Percentiles rank a stretch among this genome's conserved stretches.
phyloP scores from a whole-genome alignment of 2,329 filamentous ascomycete genomes.

The Capronia americana region DNA sequence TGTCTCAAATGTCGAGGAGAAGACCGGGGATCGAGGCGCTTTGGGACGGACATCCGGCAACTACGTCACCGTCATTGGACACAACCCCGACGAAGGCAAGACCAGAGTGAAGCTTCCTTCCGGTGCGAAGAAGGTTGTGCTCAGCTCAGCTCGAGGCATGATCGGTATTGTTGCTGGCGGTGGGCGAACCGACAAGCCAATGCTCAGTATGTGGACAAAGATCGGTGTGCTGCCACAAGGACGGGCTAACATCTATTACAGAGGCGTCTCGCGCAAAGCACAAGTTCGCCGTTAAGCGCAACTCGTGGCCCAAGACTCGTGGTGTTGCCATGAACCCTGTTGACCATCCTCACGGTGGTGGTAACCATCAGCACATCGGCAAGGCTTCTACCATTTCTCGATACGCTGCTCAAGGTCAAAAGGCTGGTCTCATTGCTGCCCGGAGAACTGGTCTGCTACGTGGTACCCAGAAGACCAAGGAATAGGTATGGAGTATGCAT shows the following conservation, averaged over 20 bases:
- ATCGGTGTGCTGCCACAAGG: conserved; percentile 9
- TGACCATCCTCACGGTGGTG: conserved; percentile 98
- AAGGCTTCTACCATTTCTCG: conserved; percentile 99
- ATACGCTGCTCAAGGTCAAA: conserved; percentile 98
- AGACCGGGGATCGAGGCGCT: conserved; percentile 93
- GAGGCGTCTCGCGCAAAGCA: conserved; percentile 99
- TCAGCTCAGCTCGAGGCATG: conserved; percentile 93
- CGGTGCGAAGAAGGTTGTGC: conserved; percentile 98
- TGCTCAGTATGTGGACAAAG: conserved; percentile 71
- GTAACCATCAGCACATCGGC: conserved; percentile 99
- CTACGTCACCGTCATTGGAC: conserved; percentile 97
- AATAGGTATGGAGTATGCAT: conserved; percentile 62
- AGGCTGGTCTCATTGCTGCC: conserved; percentile 99
- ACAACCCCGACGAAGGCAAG: conserved; percentile 99
- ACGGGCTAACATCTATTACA: conserved; percentile 58
- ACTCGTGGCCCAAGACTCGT: conserved; percentile 99
- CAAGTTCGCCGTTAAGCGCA: conserved; percentile 99
- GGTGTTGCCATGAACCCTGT: conserved; percentile 99
- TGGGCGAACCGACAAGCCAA: conserved; percentile 99
- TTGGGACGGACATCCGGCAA: conserved; percentile 98
- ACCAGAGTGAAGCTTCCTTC: conserved; percentile 99
- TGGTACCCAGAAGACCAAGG: conserved; percentile 99
- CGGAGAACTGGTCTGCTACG: conserved; percentile 99
- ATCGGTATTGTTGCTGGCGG: conserved; percentile 99
- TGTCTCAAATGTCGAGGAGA: conserved; percentile 99